phyloP scores from a whole-genome alignment of 352 stramenopile genomes.

The Globisporangium rhizosaccharum region DNA sequence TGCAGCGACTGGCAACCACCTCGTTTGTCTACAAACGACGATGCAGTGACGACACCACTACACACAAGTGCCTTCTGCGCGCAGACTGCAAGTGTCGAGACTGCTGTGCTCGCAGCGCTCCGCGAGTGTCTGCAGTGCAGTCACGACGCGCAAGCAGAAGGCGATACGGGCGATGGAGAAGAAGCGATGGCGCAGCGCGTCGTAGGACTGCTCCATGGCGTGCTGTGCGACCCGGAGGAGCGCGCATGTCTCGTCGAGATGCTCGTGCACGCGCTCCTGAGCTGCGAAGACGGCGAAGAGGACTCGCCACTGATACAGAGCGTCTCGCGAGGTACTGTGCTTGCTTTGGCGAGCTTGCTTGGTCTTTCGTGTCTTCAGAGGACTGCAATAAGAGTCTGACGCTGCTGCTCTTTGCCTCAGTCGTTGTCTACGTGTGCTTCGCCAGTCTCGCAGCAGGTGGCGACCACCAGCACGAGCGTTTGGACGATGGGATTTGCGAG shows the following conservation, averaged over 20 bases:
- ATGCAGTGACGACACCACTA: no score
- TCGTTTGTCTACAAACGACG: neutral
- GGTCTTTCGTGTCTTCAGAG: neutral
- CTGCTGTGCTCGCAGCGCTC: constrained; percentile 1
- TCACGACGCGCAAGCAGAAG: neutral
- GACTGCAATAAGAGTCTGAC: neutral
- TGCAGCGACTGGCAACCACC: neutral
- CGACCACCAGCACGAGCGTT: neutral
- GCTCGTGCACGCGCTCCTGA: constrained; percentile 2
- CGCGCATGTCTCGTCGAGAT: constrained; percentile 1
- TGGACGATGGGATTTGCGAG: neutral
- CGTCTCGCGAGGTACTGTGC: constrained; percentile 6
- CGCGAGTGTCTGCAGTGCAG: constrained; percentile 5
- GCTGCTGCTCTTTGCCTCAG: neutral
- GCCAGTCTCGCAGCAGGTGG: neutral
- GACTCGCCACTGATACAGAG: constrained; percentile 6
- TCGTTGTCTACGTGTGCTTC: constrained; percentile 5
- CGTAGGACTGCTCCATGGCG: neutral
- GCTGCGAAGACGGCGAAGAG: constrained; percentile 6
- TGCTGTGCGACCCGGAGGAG: neutral
- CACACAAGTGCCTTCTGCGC: no score
- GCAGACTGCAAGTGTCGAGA: neutral
- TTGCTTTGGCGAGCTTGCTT: neutral
- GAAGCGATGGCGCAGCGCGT: neutral
- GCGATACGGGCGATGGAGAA: neutral